Evolutionary conservation across 495 filamentous ascomycete genomes (phyloP), one percentile per base, ranked within the genome.

Genomic region (Margaritispora aquatica): DNA sequence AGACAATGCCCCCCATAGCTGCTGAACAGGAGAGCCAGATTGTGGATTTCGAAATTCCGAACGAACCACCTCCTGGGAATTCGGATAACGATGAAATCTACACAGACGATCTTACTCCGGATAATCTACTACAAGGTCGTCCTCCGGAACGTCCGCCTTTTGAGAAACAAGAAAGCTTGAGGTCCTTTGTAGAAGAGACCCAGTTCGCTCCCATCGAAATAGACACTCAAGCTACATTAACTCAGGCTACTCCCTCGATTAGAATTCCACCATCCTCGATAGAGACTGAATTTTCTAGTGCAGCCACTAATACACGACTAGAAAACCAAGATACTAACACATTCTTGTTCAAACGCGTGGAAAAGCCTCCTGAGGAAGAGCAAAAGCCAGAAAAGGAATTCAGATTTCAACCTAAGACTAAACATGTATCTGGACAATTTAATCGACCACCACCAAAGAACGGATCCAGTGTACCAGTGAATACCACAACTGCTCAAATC

Each of bases 141-240:
- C 3, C 38, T 9, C 7, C 38, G 15, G 10, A 44, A n/a, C 11
- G 9, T 50, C 21, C 23, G 21, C 13, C 21, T 22, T 24, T 23
- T 50, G 19, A 24, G 4, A 17, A 50, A 8, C 54, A 48, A 15
- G 51, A 59, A n/a, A 65, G 49, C 55, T 38, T 41, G 9, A 19
- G 17, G 26, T 51, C 48, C 21, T 1, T 36, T n/a, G 26, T 62
- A 31, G 51, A 44, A 24, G 63, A 65, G 13, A 65, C 55, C 1
- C 63, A 65, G 34, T 59, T 26, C 47, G 34, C 26, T 17, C 8
- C 7, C 5, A 7, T 65, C 7, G 62, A 65, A 26, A 23, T 55
- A 1, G 62, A 65, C 46, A 61, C 58, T 38, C 62, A 61, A 44
- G 38, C 38, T 10, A 44, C 38, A 3, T 3, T n/a, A n/a, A n/a